phyloP scores from a whole-genome alignment of 306 rosid species.

The Vigna reflexopilosa region DNA sequence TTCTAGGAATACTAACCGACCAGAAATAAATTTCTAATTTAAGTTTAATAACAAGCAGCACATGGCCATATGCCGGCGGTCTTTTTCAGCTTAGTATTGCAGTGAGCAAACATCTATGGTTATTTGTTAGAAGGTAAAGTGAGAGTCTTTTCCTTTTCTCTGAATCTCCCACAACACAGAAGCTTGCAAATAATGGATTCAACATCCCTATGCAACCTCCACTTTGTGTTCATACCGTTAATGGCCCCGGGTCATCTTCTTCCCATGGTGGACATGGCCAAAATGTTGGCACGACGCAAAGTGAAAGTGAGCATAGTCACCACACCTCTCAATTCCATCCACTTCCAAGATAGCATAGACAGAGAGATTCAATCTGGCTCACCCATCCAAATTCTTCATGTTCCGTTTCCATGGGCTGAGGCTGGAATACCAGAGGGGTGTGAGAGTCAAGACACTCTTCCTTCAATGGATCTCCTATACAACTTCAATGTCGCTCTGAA shows the following conservation, averaged over 20 bases:
- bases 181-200: too few species aligned
- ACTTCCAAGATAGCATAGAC: conserved; percentile 43
- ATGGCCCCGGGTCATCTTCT: conserved; percentile 82
- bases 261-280: conserved; percentile 76
- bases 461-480: conserved; percentile 45
- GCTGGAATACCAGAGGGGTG: conserved; percentile 58
- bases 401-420: conserved; percentile 42
- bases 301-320: conserved; percentile 61
- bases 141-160: too few species aligned
- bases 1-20: too few species aligned
- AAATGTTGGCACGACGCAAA: conserved; percentile 54
- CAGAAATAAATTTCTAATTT: too few species aligned
- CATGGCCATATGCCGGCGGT: too few species aligned
- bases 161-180: too few species aligned
- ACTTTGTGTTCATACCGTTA: conserved; percentile 66
- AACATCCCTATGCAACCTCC: conserved; percentile 27
- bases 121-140: too few species aligned
- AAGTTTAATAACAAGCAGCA: too few species aligned
- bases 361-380: conserved; percentile 47
- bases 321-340: conserved; percentile 62
- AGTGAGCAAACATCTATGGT: too few species aligned
- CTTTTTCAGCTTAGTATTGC: too few species aligned
- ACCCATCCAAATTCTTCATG: conserved; percentile 44
- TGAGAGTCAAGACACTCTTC: conserved; percentile 58
- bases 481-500: conserved; percentile 51